These are phyloP conservation scores for Persicaria maculosa DNA, from an alignment of 148 eudicot genomes.

Conservation along the genomic window DNA sequence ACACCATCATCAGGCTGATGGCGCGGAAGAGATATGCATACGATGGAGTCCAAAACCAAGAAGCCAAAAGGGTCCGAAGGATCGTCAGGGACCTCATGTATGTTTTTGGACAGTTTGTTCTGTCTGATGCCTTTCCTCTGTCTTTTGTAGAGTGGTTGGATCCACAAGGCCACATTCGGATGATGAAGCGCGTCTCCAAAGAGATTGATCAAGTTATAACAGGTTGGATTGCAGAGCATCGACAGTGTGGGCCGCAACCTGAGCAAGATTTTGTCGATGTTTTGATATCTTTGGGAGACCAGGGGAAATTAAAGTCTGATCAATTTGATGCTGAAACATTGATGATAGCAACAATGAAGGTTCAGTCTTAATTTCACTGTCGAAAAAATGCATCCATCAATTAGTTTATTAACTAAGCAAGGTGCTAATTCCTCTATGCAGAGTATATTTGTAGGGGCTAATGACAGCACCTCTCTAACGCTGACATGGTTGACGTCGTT, in stretches of 20 bases:
- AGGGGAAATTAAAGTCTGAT: constrained; percentile 1
- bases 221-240: constrained; percentile 20
- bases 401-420: neutral
- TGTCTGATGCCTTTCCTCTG: constrained; percentile 23
- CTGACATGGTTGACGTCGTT: constrained; percentile 18
- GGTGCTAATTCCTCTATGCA: constrained; percentile 5
- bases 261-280: constrained; percentile 25
- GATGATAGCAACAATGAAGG: constrained; percentile 20
- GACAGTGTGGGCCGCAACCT: neutral
- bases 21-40: constrained; percentile 17
- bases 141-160: constrained; percentile 20
- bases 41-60: neutral
- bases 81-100: constrained; percentile 17
- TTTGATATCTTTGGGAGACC: constrained; percentile 11
- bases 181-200: constrained; percentile 9
- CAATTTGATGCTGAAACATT: constrained; percentile 2
- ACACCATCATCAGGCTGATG: constrained; percentile 16
- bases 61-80: constrained; percentile 9
- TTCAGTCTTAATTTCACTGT: neutral
- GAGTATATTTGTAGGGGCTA: constrained; percentile 21
- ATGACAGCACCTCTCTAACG: constrained; percentile 14
- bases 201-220: constrained; percentile 17
- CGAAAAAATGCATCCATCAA: too few species aligned
- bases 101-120: constrained; percentile 2
- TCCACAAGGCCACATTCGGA: neutral